Percentiles rank a stretch among this genome's conserved stretches.
Evolutionary conservation across 2,329 filamentous ascomycete species (phyloP).

Genomic region (Teratosphaeria epicoccoides): DNA sequence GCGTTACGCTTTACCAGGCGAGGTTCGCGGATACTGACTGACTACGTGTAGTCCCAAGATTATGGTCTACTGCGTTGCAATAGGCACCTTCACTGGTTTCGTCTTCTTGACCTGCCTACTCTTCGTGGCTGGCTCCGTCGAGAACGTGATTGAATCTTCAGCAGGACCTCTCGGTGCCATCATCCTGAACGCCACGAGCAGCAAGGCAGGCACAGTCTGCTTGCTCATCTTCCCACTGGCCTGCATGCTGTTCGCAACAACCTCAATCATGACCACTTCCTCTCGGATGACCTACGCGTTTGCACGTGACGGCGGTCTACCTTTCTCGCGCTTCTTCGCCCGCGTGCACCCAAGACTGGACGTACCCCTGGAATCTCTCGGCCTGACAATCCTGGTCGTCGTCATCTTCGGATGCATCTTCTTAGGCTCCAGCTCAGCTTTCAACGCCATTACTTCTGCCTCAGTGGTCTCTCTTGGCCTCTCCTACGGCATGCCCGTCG

Average conservation of each 20-base stretch:
- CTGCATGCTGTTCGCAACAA: constrained; percentile 26
- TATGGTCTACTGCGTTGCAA: constrained; percentile 28
- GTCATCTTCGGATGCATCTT: constrained; percentile 28
- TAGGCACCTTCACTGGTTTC: constrained; percentile 27
- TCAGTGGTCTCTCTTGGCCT: constrained; percentile 62
- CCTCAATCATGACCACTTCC: constrained; percentile 28
- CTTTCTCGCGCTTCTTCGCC: constrained; percentile 25
- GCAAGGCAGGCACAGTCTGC: constrained; percentile 25
- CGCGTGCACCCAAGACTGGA: constrained; percentile 26
- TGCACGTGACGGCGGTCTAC: constrained; percentile 27
- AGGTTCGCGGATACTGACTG: background rate
- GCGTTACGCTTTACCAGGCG: background rate
- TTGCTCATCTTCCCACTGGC: constrained; percentile 27
- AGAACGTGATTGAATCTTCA: constrained; percentile 22
- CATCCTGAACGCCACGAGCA: constrained; percentile 26
- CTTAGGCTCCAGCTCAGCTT: constrained; percentile 27
- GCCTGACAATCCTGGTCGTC: constrained; percentile 22
- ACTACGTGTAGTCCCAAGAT: constrained; percentile 21
- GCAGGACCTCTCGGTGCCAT: constrained; percentile 26
- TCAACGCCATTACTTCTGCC: constrained; percentile 29
- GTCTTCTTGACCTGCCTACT: constrained; percentile 27
- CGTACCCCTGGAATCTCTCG: constrained; percentile 26
- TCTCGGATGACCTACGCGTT: constrained; percentile 30
- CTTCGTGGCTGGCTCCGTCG: constrained; percentile 25
- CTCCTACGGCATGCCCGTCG: constrained; percentile 63